These are phyloP conservation scores for Leucocoprinus birnbaumii DNA, from an alignment of 768 basidiomycete genomes.

Conservation along the genomic window DNA sequence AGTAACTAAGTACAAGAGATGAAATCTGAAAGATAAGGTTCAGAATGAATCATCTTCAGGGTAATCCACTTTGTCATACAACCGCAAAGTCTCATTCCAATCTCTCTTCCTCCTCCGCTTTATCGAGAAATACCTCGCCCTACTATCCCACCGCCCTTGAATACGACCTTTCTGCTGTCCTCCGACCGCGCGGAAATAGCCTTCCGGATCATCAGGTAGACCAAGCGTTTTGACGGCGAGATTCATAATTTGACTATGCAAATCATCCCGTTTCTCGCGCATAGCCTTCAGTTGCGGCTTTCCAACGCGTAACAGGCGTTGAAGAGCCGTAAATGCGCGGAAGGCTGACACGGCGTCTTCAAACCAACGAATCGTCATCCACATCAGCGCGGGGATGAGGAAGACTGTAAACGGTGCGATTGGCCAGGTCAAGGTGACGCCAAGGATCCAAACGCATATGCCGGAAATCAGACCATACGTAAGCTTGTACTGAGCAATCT, in stretches of 20 bases:
- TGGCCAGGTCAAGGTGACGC: slow-evolving; percentile 59
- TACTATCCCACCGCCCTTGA: slow-evolving; percentile 64
- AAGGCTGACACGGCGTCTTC: slow-evolving; percentile 82
- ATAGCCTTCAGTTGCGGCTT: slow-evolving; percentile 52
- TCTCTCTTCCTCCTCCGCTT: slow-evolving; percentile 78
- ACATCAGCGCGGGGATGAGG: slow-evolving; percentile 75
- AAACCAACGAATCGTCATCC: slow-evolving; percentile 86
- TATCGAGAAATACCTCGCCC: slow-evolving; percentile 76
- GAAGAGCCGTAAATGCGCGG: slow-evolving; percentile 66
- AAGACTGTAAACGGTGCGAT: slow-evolving; percentile 54
- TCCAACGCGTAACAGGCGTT: slow-evolving; percentile 62
- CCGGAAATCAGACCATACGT: slow-evolving; percentile 80
- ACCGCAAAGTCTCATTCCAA: slow-evolving; percentile 83
- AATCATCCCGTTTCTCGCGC: slow-evolving; percentile 46
- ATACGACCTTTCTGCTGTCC: slow-evolving; percentile 73
- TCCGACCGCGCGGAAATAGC: slow-evolving; percentile 54
- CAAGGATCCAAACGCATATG: slow-evolving; percentile 57
- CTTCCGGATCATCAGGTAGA: slow-evolving; percentile 70
- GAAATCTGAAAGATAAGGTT: background rate
- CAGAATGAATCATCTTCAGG: slow-evolving; percentile 47
- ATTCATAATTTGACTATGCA: slow-evolving; percentile 66
- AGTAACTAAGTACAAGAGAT: background rate
- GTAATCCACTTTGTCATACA: slow-evolving; percentile 84
- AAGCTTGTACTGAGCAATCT: slow-evolving; percentile 88
- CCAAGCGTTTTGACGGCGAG: slow-evolving; percentile 56